phyloP scores from a whole-genome alignment of 1,139 yeast genomes.

The Geotrichum carabidarum region DNA sequence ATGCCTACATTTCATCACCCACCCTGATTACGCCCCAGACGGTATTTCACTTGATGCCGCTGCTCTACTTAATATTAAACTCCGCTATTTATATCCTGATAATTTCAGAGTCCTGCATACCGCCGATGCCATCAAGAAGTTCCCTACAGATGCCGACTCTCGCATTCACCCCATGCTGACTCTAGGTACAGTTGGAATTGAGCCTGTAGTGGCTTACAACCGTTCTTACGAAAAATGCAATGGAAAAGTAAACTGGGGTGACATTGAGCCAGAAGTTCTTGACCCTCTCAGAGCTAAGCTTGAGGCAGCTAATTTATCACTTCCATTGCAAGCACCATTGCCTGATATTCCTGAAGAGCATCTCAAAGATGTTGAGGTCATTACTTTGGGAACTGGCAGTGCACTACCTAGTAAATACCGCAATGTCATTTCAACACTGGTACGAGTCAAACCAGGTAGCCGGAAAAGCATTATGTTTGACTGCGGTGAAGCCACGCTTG shows the following conservation, averaged over 20 bases:
- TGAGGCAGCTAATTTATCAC: constrained; percentile 2
- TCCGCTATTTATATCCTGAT: constrained; percentile 51
- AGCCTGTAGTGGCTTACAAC: constrained; percentile 23
- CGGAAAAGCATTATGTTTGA: constrained; percentile 51
- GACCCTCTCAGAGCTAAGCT: constrained; percentile 8
- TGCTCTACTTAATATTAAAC: constrained; percentile 50
- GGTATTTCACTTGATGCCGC: constrained; percentile 55
- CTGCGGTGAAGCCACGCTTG: constrained; percentile 91
- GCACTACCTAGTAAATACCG: constrained; percentile 82
- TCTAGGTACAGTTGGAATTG: constrained; percentile 23
- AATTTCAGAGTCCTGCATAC: constrained; percentile 51
- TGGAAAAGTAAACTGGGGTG: constrained; percentile 21
- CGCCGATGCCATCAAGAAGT: constrained; percentile 18
- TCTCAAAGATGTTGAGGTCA: constrained; percentile 46
- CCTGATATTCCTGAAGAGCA: constrained; percentile 11
- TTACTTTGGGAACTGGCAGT: constrained; percentile 90
- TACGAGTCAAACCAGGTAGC: constrained; percentile 18
- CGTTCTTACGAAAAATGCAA: constrained; percentile 11
- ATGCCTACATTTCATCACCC: constrained; percentile 65
- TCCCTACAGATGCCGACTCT: constrained; percentile 21
- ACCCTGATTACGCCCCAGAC: constrained; percentile 58
- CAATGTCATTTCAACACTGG: constrained; percentile 60
- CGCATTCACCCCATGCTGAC: constrained; percentile 20
- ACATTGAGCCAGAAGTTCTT: constrained; percentile 3
- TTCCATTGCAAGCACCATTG: constrained; percentile 3